phyloP scores from a whole-genome alignment of 345 rosid species.

The Syzygium aqueum region DNA sequence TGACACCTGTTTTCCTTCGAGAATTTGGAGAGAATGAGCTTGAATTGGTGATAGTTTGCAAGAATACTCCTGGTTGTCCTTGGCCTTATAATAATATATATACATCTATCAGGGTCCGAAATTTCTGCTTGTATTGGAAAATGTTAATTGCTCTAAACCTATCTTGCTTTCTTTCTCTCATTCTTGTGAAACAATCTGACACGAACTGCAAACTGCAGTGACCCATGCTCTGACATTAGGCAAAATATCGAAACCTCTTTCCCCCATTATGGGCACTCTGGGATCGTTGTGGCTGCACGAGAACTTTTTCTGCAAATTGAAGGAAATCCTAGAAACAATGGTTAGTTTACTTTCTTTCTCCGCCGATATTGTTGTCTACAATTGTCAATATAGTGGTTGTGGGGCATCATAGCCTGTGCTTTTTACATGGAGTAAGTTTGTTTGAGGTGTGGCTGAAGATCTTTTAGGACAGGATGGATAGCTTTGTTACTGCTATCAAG shows the following conservation, averaged over 20 bases:
- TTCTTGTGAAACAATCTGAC: background rate
- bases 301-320: slow-evolving; percentile 80
- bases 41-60: background rate
- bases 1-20: background rate
- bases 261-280: slow-evolving; percentile 76
- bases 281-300: slow-evolving; percentile 77
- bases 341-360: slow-evolving; percentile 14
- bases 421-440: background rate
- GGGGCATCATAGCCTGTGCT: background rate
- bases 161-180: background rate
- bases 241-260: slow-evolving; percentile 39
- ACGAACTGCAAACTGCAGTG: slow-evolving; percentile 22
- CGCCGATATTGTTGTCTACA: background rate
- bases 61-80: background rate
- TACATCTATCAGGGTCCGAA: background rate
- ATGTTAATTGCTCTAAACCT: background rate
- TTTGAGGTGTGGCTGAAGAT: background rate
- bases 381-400: background rate
- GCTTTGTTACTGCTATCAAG: background rate
- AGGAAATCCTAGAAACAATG: slow-evolving; percentile 38
- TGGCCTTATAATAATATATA: background rate
- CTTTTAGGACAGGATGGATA: background rate
- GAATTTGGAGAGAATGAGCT: background rate
- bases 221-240: slow-evolving; percentile 21
- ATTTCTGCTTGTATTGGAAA: background rate